Base-by-base conservation (phyloP, 345 rosid species). In the Eucalyptus marginata region DNA sequence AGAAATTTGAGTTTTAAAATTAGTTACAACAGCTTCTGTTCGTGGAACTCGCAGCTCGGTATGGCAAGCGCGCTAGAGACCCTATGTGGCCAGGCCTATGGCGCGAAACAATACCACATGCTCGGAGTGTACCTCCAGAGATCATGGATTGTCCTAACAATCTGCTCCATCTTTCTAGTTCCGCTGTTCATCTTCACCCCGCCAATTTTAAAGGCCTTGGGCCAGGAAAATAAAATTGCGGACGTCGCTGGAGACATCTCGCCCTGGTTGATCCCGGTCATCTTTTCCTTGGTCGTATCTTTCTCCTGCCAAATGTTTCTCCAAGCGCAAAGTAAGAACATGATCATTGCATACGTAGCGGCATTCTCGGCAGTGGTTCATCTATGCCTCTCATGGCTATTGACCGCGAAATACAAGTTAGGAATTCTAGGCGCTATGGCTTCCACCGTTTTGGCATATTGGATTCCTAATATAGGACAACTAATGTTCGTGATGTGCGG, bases 41-140 rank as follows among this genome's bases (percentile, higher is more conserved):
- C 31, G 9, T 49, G 25, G n/a, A 25, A 49, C 51, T 43, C 25
- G 92, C 94, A 97, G 98, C 88, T 96, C 86, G 99, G 99, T 4
- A 97, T 96, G 99, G 95, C 98, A 10, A 97, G 97, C 80, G 98
- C 96, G 49, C 87, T 95, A 88, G 96, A 97, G 92, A 97, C 99
- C 18, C 90, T 97, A 24, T 97, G 99, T 71, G 99, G 99, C 56
- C 98, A 97, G 94, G 93, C 98, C 10, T 96, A 80, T 18, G 99
- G 99, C n/a, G 99, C 99, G 36, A 92, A 93, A 90, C 98, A 94
- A 49, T 87, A 95, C 88, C 97, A 95, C 90, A 96, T 97, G 99
- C 94, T 95, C 3, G 99, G 98, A 56, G 62, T 97, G 36, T 95
- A 96, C 90, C 96, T 97, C 46, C 99, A 97, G 89, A 89, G 99